Base-by-base conservation (phyloP, 768 basidiomycete genomes). In the Boletus rubroflammeus region DNA sequence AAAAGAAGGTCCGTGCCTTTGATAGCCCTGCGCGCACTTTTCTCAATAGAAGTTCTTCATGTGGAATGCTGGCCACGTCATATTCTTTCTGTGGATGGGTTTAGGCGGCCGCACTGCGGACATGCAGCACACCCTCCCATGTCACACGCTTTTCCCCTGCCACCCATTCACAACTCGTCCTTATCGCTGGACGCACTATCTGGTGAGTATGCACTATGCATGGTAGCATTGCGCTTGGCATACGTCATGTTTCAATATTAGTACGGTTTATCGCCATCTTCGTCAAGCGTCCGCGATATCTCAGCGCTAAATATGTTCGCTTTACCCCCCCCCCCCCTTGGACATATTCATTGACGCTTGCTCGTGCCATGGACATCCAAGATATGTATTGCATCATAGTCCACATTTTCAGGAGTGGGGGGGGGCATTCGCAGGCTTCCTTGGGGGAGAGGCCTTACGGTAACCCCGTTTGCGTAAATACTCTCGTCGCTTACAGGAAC, bases 71-170 rank as follows among this genome's bases (percentile, higher is more conserved):
- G 13, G 53, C 60, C 63, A 62, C 58, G 60, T 62, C 60, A 61
- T 57, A 32, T 39, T 25, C 39, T 55, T 51, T 50, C 35, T 36
- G 44, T 43, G 26, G 44, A 49, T 51, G 52, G 49, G 21, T 13
- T 34, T 35, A 38, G 56, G 58, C 61, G 63, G 65, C 61, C 63
- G 29, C 55, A 68, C 55, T 66, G 63, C 58, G 65, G 66, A 57
- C 63, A 60, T 54, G 51, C 63, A 51, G 2, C 35, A 23, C 39
- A 31, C 48, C 54, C 40, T 28, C 29, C 53, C 47, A 39, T 46
- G 38, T 23, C 39, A 14, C 51, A 51, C 34, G 44, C 19, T 31
- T 34, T 47, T 41, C 41, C 53, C 55, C 48, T 54, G 45, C 45
- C 5, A 28, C 14, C 35, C 46, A 17, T 19, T 15, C 19, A 14